A percentile compares a stretch with the other conserved stretches of the same genome.
phyloP scores from a whole-genome alignment of 768 basidiomycete genomes.

The Clitopilus passeckerianus region DNA sequence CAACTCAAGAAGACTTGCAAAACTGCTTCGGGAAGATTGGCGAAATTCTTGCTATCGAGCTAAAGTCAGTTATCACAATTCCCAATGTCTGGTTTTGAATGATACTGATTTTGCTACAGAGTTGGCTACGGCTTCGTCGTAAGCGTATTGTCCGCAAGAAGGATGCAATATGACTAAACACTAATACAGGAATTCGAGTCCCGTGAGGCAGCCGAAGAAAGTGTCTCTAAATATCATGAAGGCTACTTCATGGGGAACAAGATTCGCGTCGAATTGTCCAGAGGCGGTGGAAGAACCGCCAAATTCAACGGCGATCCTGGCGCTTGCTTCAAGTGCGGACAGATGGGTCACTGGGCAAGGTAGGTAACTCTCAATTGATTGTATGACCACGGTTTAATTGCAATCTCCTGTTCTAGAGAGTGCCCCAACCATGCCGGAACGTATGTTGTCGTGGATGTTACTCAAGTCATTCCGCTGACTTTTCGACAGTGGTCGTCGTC shows the following conservation, averaged over 20 bases:
- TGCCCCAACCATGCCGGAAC: conserved; percentile 55
- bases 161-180: background rate
- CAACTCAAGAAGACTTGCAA: conserved; percentile 79
- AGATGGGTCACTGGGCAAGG: conserved; percentile 89
- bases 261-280: conserved; percentile 83
- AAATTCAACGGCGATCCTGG: conserved; percentile 85
- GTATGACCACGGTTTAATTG: background rate
- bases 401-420: conserved; percentile 41
- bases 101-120: conserved; percentile 31
- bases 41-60: conserved; percentile 66
- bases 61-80: conserved; percentile 57
- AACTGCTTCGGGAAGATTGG: conserved; percentile 87
- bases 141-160: conserved; percentile 21
- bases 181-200: conserved; percentile 72
- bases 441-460: conserved; percentile 32
- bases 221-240: conserved; percentile 84
- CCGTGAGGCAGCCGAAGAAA: conserved; percentile 78
- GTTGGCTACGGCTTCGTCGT: conserved; percentile 90
- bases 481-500: conserved; percentile 29
- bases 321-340: conserved; percentile 84
- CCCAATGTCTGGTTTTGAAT: conserved; percentile 8
- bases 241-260: conserved; percentile 91
- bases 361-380: conserved; percentile 22
- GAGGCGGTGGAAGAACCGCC: conserved; percentile 75
- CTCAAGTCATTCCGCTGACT: conserved; percentile 4